phyloP scores from a whole-genome alignment of 1,284 basidiomycete genomes.

The Peniophora sp. region DNA sequence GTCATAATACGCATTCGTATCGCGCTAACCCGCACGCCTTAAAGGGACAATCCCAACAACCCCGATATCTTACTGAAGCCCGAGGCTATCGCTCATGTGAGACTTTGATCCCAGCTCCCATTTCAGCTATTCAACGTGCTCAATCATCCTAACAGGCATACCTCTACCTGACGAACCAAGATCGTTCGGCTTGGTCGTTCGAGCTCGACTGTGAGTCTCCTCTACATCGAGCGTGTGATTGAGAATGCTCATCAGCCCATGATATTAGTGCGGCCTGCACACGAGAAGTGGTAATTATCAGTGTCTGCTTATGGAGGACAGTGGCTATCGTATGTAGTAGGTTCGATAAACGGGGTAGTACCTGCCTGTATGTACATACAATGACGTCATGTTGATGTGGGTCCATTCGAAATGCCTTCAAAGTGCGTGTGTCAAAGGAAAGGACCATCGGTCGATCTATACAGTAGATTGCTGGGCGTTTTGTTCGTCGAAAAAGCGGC shows the following conservation, averaged over 20 bases:
- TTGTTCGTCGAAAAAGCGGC: too few relatives aligned
- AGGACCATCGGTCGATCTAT: too few relatives aligned
- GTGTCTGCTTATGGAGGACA: too few relatives aligned
- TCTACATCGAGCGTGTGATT: neutral
- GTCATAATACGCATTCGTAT: too few relatives aligned
- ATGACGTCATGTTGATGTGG: too few relatives aligned
- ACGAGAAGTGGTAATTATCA: conserved; percentile 27
- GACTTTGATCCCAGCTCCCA: neutral
- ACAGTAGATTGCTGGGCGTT: too few relatives aligned
- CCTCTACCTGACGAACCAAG: conserved; percentile 50
- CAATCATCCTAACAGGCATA: conserved; percentile 27
- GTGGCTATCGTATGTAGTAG: too few relatives aligned
- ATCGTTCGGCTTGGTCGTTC: conserved; percentile 60
- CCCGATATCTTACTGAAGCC: conserved; percentile 16
- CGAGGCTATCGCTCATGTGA: conserved; percentile 17
- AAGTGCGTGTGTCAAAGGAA: too few relatives aligned
- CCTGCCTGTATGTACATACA: too few relatives aligned
- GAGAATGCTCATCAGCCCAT: conserved; percentile 4
- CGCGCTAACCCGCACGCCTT: too few relatives aligned
- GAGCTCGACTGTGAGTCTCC: conserved; percentile 52
- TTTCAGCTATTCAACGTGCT: neutral
- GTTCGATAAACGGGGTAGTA: too few relatives aligned
- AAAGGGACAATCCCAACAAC: conserved; percentile 11
- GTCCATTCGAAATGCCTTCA: too few relatives aligned
- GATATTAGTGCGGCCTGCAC: conserved; percentile 31